Percentiles rank a stretch among this genome's conserved stretches.
These are phyloP conservation scores for Pinus tabuliformis DNA, from an alignment of 75 land plant genomes.

Conservation along the genomic window DNA sequence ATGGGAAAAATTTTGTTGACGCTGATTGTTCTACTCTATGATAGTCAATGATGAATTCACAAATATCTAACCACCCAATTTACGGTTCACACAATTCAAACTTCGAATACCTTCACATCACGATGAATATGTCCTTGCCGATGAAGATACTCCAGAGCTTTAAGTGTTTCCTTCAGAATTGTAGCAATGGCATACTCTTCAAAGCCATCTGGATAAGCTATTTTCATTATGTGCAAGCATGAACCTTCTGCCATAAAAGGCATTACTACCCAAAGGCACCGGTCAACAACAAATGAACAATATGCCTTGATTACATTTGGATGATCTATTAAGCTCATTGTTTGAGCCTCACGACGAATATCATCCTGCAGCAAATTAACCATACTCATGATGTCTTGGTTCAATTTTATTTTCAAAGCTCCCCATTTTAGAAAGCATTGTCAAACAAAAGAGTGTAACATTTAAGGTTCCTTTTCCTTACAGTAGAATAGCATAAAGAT, in stretches of 20 bases:
- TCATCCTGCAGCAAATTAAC: slow-evolving; percentile 63
- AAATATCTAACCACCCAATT: background rate
- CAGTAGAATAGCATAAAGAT: too few species aligned
- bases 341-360: slow-evolving; percentile 90
- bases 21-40: background rate
- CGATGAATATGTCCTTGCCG: slow-evolving; percentile 96
- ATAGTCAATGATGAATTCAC: background rate
- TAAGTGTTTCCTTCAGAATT: slow-evolving; percentile 86
- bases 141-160: slow-evolving; percentile 95
- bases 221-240: slow-evolving; percentile 98
- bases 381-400: background rate
- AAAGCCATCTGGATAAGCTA: slow-evolving; percentile 89
- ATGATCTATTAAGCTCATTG: slow-evolving; percentile 94
- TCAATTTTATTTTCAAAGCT: background rate
- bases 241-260: slow-evolving; percentile 99
- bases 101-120: slow-evolving; percentile 83
- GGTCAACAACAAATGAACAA: slow-evolving; percentile 96
- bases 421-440: background rate
- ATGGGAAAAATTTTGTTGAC: background rate
- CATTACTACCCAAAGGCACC: slow-evolving; percentile 95
- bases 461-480: too few species aligned
- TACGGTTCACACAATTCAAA: background rate
- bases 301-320: slow-evolving; percentile 88
- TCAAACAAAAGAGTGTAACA: too few species aligned
- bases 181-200: slow-evolving; percentile 84